phyloP scores from a whole-genome alignment of 768 basidiomycete genomes.

The Serendipita sp. region DNA sequence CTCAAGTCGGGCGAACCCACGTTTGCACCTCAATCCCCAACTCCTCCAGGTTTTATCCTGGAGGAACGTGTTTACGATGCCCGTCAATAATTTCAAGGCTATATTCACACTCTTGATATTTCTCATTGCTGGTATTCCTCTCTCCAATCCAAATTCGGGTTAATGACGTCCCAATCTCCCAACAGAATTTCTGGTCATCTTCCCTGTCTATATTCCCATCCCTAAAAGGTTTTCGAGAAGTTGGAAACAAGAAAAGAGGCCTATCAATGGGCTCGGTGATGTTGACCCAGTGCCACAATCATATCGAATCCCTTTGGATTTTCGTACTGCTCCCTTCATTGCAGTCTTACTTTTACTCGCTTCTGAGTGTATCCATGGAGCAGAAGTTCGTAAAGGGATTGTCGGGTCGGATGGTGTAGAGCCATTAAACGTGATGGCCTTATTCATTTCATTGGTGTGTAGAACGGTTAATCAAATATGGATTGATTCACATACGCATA shows the following conservation, averaged over 20 bases:
- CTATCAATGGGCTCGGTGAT: constrained; percentile 3
- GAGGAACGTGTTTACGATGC: constrained; percentile 11
- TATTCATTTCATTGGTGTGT: constrained; percentile 67
- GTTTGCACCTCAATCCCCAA: background rate
- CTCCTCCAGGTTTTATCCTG: background rate
- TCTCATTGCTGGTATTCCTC: constrained; percentile 21
- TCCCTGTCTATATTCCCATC: constrained; percentile 19
- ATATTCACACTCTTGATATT: constrained; percentile 24
- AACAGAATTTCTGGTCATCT: constrained; percentile 21
- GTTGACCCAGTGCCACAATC: background rate
- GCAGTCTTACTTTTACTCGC: constrained; percentile 25
- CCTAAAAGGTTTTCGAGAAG: constrained; percentile 9
- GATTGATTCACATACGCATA: no score
- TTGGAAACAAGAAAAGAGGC: background rate
- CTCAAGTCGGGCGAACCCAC: background rate
- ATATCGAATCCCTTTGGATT: constrained; percentile 15
- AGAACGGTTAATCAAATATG: background rate
- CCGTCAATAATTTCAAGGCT: constrained; percentile 11
- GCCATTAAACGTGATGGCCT: constrained; percentile 83
- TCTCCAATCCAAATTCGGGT: background rate
- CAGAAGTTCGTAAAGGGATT: constrained; percentile 56
- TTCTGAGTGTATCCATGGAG: constrained; percentile 22
- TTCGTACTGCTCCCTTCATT: constrained; percentile 24
- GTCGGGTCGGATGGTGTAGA: constrained; percentile 63
- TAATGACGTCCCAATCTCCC: background rate